phyloP scores from a whole-genome alignment of 2,329 filamentous ascomycete species.

The Fusarium cicatricum region DNA sequence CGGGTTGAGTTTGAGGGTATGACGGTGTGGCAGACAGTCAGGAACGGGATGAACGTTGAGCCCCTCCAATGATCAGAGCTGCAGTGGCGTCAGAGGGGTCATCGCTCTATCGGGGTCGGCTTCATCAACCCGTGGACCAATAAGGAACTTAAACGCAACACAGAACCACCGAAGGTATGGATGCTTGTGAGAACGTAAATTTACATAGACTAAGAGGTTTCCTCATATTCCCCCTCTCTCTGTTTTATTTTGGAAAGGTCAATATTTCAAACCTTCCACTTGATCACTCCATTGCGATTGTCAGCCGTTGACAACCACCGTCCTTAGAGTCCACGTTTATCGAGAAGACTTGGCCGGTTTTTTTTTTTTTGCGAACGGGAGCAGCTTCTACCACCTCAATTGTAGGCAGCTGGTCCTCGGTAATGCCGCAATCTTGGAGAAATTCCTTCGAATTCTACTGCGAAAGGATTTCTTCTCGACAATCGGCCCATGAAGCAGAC shows the following conservation, averaged over 20 bases:
- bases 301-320: too few relatives aligned
- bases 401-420: background rate
- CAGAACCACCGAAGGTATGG: too few relatives aligned
- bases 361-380: background rate
- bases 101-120: constrained; percentile 43
- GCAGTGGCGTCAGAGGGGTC: constrained; percentile 31
- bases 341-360: too few relatives aligned
- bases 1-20: constrained; percentile 29
- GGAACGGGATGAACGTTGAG: constrained; percentile 26
- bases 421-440: background rate
- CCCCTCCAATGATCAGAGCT: constrained; percentile 36
- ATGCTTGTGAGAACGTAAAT: too few relatives aligned
- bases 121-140: constrained; percentile 35
- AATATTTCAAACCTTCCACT: too few relatives aligned
- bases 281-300: too few relatives aligned
- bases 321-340: too few relatives aligned
- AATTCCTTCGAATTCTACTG: background rate
- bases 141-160: constrained; percentile 3
- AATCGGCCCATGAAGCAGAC: background rate
- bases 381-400: background rate
- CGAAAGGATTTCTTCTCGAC: background rate
- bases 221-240: too few relatives aligned
- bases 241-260: too few relatives aligned
- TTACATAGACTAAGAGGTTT: too few relatives aligned
- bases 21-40: constrained; percentile 34